Evolutionary conservation across 83 land plant genomes (phyloP), one percentile per base, ranked within the genome.

Genomic region (Isoetes engelmannii): DNA sequence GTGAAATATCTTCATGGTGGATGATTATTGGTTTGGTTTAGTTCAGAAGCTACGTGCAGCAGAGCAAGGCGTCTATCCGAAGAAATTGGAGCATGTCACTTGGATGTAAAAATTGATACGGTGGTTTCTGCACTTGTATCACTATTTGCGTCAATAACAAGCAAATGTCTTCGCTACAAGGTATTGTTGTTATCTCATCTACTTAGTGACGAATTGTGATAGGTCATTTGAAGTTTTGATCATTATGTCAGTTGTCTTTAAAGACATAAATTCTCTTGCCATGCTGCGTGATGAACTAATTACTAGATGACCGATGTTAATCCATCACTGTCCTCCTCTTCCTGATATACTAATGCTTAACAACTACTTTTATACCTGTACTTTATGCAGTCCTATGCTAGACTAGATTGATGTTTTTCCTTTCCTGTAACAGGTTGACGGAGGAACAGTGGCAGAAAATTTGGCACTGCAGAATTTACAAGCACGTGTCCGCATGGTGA

Each of bases 401-500:
- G 37, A 28, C 0, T 28, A 28, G 2, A 28, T 28, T 28, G 37
- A 28, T 28, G 37, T 28, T 0, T 28, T 28, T 28, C 37, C 37
- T 28, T 28, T 28, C 37, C 72, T 65, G 28, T 77, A 12, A 41
- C 68, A 96, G 99, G 85, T 96, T 57, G 94, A 89, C 85, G 99
- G 99, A 56, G 99, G 99, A 70, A 85, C 87, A 43, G 87, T 79
- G 59, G 72, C 85, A 60, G 99, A 96, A 65, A 96, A 96, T 69
- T 79, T 96, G 10, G 97, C 89, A 13, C 69, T 96, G 78, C 99
- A 96, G 63, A 96, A 96, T 59, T 81, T 96, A 67, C 99, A 96
- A 84, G 99, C 99, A 75, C 90, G 99, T 67, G 79, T 92, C 47
- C 85, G 99, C 65, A 96, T 96, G 99, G 89, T 92, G 20, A 72